A percentile compares a stretch with the other conserved stretches of the same genome.
Conservation (phyloP, 495 filamentous ascomycete genomes). For the Penicillium malachiteum region DNA sequence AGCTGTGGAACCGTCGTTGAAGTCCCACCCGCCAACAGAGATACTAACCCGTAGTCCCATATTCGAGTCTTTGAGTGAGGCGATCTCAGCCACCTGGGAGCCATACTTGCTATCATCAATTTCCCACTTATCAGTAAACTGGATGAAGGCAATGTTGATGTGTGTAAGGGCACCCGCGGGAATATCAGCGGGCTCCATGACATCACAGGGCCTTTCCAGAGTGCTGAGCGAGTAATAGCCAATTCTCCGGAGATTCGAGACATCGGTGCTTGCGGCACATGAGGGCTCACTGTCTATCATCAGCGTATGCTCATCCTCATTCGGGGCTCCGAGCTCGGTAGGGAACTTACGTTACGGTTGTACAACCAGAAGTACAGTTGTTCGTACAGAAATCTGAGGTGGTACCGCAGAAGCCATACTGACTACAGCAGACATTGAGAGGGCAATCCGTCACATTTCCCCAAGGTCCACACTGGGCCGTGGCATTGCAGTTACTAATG, state of each 20-base stretch:
- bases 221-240: not conserved
- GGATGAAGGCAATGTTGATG: slow-evolving; percentile 48
- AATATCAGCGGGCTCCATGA: slow-evolving; percentile 16
- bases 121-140: not conserved
- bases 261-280: not conserved
- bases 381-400: slow-evolving; percentile 27
- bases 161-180: slow-evolving; percentile 32
- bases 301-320: too few species aligned
- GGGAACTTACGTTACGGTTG: not conserved
- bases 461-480: not conserved
- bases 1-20: slow-evolving; percentile 26
- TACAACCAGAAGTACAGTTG: not conserved
- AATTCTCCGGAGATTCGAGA: not conserved
- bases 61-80: too few species aligned
- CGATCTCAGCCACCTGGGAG: slow-evolving; percentile 18
- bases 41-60: slow-evolving; percentile 15
- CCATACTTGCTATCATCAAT: slow-evolving; percentile 13
- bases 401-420: slow-evolving; percentile 32
- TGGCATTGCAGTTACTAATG: not conserved
- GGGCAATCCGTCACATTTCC: slow-evolving; percentile 17
- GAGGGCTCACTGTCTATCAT: not conserved
- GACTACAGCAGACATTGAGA: slow-evolving; percentile 32
- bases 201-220: not conserved
- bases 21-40: slow-evolving; percentile 45
- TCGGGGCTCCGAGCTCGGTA: too few species aligned